These are phyloP conservation scores for Purpureocillium lavendulum DNA, from an alignment of 2,329 filamentous ascomycete genomes.

Conservation along the genomic window DNA sequence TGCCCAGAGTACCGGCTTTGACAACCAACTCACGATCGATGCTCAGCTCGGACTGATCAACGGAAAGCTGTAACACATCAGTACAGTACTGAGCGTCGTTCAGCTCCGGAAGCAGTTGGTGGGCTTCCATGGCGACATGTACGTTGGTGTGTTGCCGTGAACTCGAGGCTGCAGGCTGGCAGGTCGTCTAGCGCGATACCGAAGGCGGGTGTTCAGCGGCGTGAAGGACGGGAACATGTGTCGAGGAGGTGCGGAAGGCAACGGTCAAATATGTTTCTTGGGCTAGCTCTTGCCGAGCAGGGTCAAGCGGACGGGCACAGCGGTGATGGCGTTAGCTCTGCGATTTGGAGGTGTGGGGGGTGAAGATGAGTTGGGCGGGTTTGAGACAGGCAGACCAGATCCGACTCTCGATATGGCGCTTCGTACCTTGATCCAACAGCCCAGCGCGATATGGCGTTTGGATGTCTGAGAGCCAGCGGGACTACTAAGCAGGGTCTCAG, in stretches of 20 bases:
- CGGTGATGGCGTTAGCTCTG: neutral
- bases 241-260: neutral
- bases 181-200: no score
- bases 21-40: constrained; percentile 27
- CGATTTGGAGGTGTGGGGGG: neutral
- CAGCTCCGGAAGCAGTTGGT: constrained; percentile 25
- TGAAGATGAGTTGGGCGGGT: constrained; percentile 2
- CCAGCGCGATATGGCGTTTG: no score
- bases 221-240: neutral
- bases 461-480: constrained; percentile 1
- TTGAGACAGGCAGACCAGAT: constrained; percentile 6
- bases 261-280: constrained; percentile 3
- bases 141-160: neutral
- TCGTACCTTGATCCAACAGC: neutral
- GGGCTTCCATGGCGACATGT: constrained; percentile 4
- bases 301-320: no score
- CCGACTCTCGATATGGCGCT: constrained; percentile 2
- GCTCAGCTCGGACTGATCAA: constrained; percentile 26
- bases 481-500: constrained; percentile 1
- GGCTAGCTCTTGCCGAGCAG: no score
- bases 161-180: no score
- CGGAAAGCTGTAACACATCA: constrained; percentile 27
- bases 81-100: constrained; percentile 28
- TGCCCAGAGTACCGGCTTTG: constrained; percentile 26
- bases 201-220: no score